Base-by-base conservation (phyloP, 805 yeast genomes). In the Ogataea glucozyma region DNA sequence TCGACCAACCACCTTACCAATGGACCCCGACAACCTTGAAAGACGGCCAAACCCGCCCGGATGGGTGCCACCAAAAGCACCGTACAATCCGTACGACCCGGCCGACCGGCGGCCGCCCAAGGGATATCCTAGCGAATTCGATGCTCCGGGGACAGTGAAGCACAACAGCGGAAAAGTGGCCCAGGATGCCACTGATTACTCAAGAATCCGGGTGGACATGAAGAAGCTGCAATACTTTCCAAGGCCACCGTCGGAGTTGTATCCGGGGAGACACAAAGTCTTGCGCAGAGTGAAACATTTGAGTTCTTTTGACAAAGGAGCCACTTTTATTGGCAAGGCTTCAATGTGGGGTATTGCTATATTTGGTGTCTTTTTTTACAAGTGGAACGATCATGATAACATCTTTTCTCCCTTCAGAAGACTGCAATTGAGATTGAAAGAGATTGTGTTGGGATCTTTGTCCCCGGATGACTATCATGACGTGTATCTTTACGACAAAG, bases 21-120 rank as follows among this genome's bases (percentile, higher is more conserved):
- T 16, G 4, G 22, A 12, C 6, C 35, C 35, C 3, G 35, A 19
- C 13, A 10, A 23, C 16, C 48, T 75, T 34, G 77, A 79, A 33
- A 72, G 89, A 66, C 68, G 87, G 43, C 84, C 90, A 3, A 81
- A 85, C 53, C 90, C 93, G 2, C 75, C 76, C 6, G 89, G 88
- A 0, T 85, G 93, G 93, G 74, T 75, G 0, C 86, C 81, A 1
- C 95, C 95, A 8, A 78, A 73, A 48, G 91, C 90, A 1, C 93
- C 93, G 1, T 88, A 85, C 60, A 87, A 87, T 54, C 95, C 95
- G 6, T 88, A 81, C 56, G 96, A 87, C 57, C 85, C 90, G 0
- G 65, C 76, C 1, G 96, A 87, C 57, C 59, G 69, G 30, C 70
- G 96, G 34, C 95, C 96, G 0, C 76, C 95, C 0, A 81, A 81